These are phyloP conservation scores for Amaranthus hypochondriacus DNA, from an alignment of 148 eudicot genomes.

Conservation along the genomic window DNA sequence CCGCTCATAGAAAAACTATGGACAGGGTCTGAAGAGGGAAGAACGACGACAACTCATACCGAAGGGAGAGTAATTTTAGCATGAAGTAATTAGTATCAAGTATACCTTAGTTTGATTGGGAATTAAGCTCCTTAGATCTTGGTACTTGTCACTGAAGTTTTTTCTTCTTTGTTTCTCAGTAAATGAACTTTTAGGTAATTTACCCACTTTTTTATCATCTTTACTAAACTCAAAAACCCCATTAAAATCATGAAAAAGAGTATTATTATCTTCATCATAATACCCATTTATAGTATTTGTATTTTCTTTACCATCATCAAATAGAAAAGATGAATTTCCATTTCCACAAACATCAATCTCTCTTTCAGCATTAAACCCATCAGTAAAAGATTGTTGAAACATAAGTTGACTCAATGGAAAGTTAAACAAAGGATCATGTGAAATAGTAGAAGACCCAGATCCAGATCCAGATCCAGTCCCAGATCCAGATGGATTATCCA, in stretches of 20 bases:
- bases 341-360: conserved; percentile 2
- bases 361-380: conserved; percentile 24
- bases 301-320: conserved; percentile 38
- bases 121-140: conserved; percentile 45
- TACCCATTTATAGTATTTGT: conserved; percentile 24
- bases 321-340: conserved; percentile 24
- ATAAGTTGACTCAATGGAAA: conserved; percentile 46
- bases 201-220: conserved; percentile 44
- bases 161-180: conserved; percentile 79
- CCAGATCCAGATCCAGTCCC: conserved; percentile 32
- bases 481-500: conserved; percentile 17
- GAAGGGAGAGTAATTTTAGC: too few species aligned
- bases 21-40: too few species aligned
- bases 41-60: too few species aligned
- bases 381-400: conserved; percentile 34
- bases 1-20: too few species aligned
- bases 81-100: neutral
- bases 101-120: conserved; percentile 79
- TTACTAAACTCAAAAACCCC: conserved; percentile 51
- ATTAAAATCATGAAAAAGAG: conserved; percentile 25
- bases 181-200: conserved; percentile 53
- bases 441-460: conserved; percentile 4
- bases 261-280: conserved; percentile 30
- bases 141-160: conserved; percentile 52
- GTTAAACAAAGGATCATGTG: conserved; percentile 54